Evolutionary conservation across 768 basidiomycete genomes (phyloP).

Genomic region (Amanita fuliginea): DNA sequence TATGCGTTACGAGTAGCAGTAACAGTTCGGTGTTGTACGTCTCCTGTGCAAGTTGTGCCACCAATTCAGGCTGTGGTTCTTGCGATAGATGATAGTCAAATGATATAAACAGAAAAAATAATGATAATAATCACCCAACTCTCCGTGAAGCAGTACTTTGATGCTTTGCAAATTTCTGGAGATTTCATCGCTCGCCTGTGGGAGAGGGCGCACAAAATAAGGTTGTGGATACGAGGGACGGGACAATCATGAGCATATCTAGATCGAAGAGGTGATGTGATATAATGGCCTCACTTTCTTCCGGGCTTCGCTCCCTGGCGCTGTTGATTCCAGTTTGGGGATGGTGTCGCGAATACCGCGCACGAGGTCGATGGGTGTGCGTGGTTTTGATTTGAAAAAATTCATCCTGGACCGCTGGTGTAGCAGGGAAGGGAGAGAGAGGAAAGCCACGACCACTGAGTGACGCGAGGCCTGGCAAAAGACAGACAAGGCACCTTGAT

Average conservation of each 20-base stretch:
- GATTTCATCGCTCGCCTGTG: slow-evolving; percentile 80
- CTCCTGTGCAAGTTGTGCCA: slow-evolving; percentile 94
- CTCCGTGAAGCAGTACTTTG: slow-evolving; percentile 79
- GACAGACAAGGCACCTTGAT: neutral
- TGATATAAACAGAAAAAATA: slow-evolving; percentile 6
- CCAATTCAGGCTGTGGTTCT: slow-evolving; percentile 82
- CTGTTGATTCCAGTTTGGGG: slow-evolving; percentile 60
- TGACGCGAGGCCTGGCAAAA: neutral
- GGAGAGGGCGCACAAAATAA: neutral
- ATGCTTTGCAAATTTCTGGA: slow-evolving; percentile 85
- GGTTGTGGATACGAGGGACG: slow-evolving; percentile 4
- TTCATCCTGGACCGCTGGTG: slow-evolving; percentile 44
- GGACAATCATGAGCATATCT: slow-evolving; percentile 2
- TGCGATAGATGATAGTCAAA: slow-evolving; percentile 5
- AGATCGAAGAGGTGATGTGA: neutral
- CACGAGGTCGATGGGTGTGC: slow-evolving; percentile 83
- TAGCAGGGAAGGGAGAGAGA: neutral
- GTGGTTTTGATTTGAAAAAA: slow-evolving; percentile 88
- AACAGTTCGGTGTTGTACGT: slow-evolving; percentile 88
- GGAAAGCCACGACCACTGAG: neutral
- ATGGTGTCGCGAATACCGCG: slow-evolving; percentile 72
- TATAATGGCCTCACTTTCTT: slow-evolving; percentile 50
- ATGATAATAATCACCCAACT: slow-evolving; percentile 54
- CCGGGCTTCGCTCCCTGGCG: slow-evolving; percentile 66
- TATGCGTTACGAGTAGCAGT: slow-evolving; percentile 66